These are phyloP conservation scores for Citrus glauca DNA, from an alignment of 345 rosid species.

Conservation along the genomic window DNA sequence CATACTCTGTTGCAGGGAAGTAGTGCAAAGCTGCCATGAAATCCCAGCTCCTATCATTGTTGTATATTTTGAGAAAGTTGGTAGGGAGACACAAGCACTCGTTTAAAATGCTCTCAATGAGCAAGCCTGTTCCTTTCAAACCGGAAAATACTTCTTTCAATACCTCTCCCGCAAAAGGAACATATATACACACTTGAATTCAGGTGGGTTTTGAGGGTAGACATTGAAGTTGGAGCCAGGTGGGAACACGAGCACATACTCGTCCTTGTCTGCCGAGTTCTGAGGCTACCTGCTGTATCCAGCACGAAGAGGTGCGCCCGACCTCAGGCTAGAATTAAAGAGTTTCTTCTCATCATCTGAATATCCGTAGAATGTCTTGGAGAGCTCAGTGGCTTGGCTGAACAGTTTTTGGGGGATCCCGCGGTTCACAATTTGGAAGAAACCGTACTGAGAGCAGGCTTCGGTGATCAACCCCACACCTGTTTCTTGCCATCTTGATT, in stretches of 20 bases:
- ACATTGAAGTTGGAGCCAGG: constrained; percentile 42
- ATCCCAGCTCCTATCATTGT: constrained; percentile 55
- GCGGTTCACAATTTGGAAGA: constrained; percentile 51
- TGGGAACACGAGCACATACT: constrained; percentile 37
- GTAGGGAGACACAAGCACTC: constrained; percentile 46
- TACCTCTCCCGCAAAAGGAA: constrained; percentile 28
- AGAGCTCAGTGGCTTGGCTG: constrained; percentile 33
- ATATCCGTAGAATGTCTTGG: constrained; percentile 33
- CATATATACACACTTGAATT: constrained; percentile 27
- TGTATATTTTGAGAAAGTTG: constrained; percentile 38
- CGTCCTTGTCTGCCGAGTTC: constrained; percentile 39
- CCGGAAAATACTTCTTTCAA: constrained; percentile 30
- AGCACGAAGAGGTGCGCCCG: constrained; percentile 39
- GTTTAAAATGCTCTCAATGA: constrained; percentile 39
- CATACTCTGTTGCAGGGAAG: constrained; percentile 37
- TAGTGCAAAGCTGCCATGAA: constrained; percentile 37
- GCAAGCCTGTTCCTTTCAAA: constrained; percentile 20
- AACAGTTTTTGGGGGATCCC: constrained; percentile 36
- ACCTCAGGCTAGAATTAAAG: constrained; percentile 16
- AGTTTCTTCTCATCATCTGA: constrained; percentile 39
- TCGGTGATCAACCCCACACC: constrained; percentile 29
- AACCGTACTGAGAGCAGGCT: constrained; percentile 45
- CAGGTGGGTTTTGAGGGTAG: constrained; percentile 39
- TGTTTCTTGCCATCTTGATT: constrained; percentile 30
- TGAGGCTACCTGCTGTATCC: constrained; percentile 39